phyloP scores from a whole-genome alignment of 2,329 filamentous ascomycete species.

The Beauveria sp. region DNA sequence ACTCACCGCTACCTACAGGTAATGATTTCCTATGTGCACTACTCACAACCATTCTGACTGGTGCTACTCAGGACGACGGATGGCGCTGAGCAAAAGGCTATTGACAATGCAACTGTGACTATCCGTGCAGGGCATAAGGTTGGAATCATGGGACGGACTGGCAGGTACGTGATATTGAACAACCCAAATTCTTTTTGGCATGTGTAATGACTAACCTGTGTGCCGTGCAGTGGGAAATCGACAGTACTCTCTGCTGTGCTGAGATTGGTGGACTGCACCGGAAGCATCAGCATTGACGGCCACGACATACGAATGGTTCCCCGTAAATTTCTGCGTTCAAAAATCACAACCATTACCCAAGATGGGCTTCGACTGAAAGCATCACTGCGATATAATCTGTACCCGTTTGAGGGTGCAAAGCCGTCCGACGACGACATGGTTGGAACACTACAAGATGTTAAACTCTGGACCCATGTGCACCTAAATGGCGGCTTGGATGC shows the following conservation, averaged over 20 bases:
- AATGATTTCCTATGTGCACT: neutral
- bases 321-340: conserved; percentile 16
- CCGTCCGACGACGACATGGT: neutral
- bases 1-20: conserved; percentile 8
- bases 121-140: neutral
- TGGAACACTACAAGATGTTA: neutral
- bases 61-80: neutral
- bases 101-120: neutral
- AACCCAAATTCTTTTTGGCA: neutral
- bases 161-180: neutral
- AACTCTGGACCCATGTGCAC: conserved; percentile 21
- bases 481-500: conserved; percentile 26
- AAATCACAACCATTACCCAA: conserved; percentile 22
- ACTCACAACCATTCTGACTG: neutral
- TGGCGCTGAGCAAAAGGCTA: neutral
- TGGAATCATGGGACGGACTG: neutral
- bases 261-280: neutral
- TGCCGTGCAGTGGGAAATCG: conserved; percentile 4
- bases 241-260: neutral
- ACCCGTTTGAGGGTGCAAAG: neutral
- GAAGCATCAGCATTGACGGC: conserved; percentile 12
- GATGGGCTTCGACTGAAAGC: conserved; percentile 14
- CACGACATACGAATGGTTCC: neutral
- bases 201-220: neutral
- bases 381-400: conserved; percentile 3